These are phyloP conservation scores for Niebla homalea DNA, from an alignment of 495 filamentous ascomycete species.

Conservation along the genomic window DNA sequence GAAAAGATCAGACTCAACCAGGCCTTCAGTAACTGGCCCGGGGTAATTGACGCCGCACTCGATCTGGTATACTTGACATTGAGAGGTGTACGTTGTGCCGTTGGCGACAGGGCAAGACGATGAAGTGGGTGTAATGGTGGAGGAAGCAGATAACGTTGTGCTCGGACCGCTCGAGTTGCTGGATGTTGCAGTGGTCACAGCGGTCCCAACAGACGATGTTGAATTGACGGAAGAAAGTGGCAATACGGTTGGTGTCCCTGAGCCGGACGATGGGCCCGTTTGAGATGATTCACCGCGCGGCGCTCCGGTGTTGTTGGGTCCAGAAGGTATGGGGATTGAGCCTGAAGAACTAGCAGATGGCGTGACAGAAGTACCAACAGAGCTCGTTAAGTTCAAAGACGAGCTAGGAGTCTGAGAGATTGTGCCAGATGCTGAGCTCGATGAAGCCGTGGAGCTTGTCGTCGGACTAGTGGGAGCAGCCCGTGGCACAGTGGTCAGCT, in stretches of 20 bases:
- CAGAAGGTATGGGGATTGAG: neutral
- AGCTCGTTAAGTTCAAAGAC: neutral
- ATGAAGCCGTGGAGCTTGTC: neutral
- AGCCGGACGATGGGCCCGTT: neutral
- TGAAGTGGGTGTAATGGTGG: neutral
- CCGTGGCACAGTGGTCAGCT: neutral
- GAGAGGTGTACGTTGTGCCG: conserved; percentile 1
- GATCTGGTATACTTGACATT: conserved; percentile 6
- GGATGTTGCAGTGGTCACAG: neutral
- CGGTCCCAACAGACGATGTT: neutral
- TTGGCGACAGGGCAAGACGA: conserved; percentile 4
- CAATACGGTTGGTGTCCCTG: neutral
- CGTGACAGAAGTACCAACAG: neutral
- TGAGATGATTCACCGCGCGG: no score
- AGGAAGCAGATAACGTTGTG: neutral
- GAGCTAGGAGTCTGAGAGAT: neutral
- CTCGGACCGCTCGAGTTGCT: neutral
- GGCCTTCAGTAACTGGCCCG: conserved; percentile 5
- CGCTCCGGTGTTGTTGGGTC: neutral
- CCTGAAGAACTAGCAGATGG: neutral
- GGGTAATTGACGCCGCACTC: conserved; percentile 3
- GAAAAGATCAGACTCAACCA: conserved; percentile 1
- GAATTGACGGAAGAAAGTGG: neutral
- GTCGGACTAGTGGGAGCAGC: neutral
- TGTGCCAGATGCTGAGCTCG: neutral